Conservation (phyloP, 2,329 filamentous ascomycete genomes). For the Phialophora macrospora region DNA sequence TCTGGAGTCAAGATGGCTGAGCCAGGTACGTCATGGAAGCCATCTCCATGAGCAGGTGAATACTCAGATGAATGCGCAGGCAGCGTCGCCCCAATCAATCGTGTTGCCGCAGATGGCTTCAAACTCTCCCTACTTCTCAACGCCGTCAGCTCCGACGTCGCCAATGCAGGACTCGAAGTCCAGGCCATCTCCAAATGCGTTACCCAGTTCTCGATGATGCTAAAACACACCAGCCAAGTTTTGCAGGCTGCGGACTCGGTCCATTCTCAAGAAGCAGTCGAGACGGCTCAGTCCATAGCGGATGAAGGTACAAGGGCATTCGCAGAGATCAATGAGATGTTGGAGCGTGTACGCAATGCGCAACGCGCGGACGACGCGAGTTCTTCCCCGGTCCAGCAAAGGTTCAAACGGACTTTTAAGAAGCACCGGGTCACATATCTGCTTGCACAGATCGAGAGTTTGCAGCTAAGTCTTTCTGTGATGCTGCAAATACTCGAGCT, state of each 20-base stretch:
- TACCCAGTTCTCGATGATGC: constrained; percentile 47
- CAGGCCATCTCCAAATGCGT: constrained; percentile 51
- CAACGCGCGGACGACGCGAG: constrained; percentile 36
- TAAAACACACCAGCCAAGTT: constrained; percentile 47
- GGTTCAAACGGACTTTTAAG: constrained; percentile 50
- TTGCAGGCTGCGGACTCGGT: constrained; percentile 44
- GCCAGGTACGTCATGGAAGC: constrained; percentile 25
- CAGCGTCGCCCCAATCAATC: constrained; percentile 40
- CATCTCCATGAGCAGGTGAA: not conserved
- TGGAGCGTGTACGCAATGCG: constrained; percentile 42
- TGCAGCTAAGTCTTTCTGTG: constrained; percentile 49
- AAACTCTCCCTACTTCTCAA: constrained; percentile 50
- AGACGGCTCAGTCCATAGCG: constrained; percentile 47
- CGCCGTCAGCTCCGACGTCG: constrained; percentile 49
- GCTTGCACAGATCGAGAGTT: constrained; percentile 48
- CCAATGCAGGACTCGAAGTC: constrained; percentile 48
- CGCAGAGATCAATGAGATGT: constrained; percentile 51
- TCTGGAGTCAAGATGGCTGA: constrained; percentile 27
- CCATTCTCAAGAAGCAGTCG: constrained; percentile 44
- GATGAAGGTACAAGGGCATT: constrained; percentile 48
- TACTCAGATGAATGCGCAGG: constrained; percentile 28
- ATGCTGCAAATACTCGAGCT: constrained; percentile 49
- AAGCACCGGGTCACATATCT: constrained; percentile 51
- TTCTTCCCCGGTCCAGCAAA: constrained; percentile 43
- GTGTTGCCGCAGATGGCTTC: constrained; percentile 45